Evolutionary conservation across 1,284 basidiomycete genomes (phyloP).

Genomic region (Filobasidium uniguttulatum): DNA sequence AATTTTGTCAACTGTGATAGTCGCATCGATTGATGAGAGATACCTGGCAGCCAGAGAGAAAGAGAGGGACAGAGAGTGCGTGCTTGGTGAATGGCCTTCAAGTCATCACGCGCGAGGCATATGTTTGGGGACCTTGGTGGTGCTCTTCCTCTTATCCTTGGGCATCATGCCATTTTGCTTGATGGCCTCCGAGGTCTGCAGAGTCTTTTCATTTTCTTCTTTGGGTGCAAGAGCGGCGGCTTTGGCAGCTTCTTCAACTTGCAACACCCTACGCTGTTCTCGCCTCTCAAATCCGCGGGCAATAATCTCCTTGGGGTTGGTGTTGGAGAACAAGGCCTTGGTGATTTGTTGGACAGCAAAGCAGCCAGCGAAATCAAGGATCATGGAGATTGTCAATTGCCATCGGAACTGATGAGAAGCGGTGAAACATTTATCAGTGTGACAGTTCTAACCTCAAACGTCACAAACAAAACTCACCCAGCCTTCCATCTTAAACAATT

Average conservation of each 20-base stretch:
- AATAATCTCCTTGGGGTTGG: slow-evolving; percentile 72
- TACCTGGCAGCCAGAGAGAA: no score
- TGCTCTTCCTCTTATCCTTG: background rate
- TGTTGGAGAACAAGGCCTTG: slow-evolving; percentile 76
- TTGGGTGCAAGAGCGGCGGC: no score
- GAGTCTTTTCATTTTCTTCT: no score
- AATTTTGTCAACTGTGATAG: background rate
- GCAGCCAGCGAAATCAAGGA: slow-evolving; percentile 76
- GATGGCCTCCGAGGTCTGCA: slow-evolving; percentile 6
- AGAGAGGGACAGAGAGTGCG: no score
- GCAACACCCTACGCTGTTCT: slow-evolving; percentile 32
- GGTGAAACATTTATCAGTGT: no score
- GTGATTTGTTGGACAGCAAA: slow-evolving; percentile 68
- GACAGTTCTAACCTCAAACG: background rate
- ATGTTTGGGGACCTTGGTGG: background rate
- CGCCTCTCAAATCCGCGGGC: slow-evolving; percentile 66
- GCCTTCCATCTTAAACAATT: slow-evolving; percentile 80
- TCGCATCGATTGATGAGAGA: no score
- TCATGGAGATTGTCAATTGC: slow-evolving; percentile 63
- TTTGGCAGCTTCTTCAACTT: no score
- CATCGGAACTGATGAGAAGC: slow-evolving; percentile 55
- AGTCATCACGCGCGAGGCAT: background rate
- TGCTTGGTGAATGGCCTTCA: no score
- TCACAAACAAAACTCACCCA: slow-evolving; percentile 42
- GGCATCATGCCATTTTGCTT: slow-evolving; percentile 5